phyloP scores from a whole-genome alignment of 352 stramenopile species.

The Peronospora farinosa region DNA sequence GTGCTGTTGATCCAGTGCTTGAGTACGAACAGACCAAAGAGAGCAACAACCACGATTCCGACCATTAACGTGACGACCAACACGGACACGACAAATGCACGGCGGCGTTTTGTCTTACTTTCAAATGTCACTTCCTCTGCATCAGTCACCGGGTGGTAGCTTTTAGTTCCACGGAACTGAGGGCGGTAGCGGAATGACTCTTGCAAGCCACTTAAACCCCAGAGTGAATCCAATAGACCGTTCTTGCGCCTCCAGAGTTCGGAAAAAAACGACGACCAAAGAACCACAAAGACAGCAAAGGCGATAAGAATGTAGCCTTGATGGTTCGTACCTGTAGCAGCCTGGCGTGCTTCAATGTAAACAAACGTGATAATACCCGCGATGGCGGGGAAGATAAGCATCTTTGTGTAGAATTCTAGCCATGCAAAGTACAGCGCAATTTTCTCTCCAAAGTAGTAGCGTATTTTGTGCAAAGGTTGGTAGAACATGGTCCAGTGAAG shows the following conservation, averaged over 20 bases:
- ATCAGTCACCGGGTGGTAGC: constrained; percentile 62
- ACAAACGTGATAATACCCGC: constrained; percentile 73
- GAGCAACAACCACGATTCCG: constrained; percentile 56
- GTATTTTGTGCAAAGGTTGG: constrained; percentile 85
- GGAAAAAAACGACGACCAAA: constrained; percentile 85
- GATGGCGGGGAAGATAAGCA: constrained; percentile 77
- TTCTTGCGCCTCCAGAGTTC: constrained; percentile 88
- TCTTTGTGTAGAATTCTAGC: constrained; percentile 91
- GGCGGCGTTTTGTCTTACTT: constrained; percentile 49
- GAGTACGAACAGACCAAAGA: constrained; percentile 62
- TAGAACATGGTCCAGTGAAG: constrained; percentile 67
- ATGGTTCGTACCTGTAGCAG: constrained; percentile 36
- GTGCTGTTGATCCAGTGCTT: constrained; percentile 70
- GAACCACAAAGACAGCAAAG: constrained; percentile 78
- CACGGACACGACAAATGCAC: constrained; percentile 48
- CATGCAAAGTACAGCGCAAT: constrained; percentile 90
- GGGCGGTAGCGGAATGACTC: constrained; percentile 64
- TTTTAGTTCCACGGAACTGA: constrained; percentile 78
- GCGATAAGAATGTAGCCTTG: constrained; percentile 68
- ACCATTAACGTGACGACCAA: constrained; percentile 73
- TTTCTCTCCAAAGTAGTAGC: constrained; percentile 88
- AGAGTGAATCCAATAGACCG: constrained; percentile 73
- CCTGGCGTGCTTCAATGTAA: constrained; percentile 42
- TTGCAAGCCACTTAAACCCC: constrained; percentile 78
- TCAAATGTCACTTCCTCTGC: constrained; percentile 61